Percentiles rank a stretch among this genome's conserved stretches.
Conservation (phyloP, 2,329 filamentous ascomycete genomes). For the Tolypocladium inflatum region DNA sequence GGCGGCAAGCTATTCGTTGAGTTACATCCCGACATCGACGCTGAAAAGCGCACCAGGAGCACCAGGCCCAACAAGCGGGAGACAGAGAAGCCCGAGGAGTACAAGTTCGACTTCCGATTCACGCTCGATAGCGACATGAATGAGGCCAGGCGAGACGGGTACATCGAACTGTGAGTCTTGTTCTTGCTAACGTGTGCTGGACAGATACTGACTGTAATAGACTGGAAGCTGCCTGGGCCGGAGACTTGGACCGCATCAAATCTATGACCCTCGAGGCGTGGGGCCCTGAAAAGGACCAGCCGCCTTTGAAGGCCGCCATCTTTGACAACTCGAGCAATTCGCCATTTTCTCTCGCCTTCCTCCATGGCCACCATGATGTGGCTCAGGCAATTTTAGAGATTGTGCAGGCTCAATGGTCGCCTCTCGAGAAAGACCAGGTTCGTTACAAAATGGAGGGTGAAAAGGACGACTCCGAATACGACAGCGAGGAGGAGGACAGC, state of each 20-base stretch:
- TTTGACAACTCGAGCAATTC: slow-evolving; percentile 38
- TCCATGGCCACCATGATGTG: slow-evolving; percentile 53
- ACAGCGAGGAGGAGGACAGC: slow-evolving; percentile 20
- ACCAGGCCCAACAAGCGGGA: background rate
- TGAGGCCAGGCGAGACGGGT: slow-evolving; percentile 44
- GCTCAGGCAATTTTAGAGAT: slow-evolving; percentile 63
- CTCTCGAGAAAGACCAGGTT: slow-evolving; percentile 39
- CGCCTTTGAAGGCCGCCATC: slow-evolving; percentile 56
- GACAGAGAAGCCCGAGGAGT: slow-evolving; percentile 24
- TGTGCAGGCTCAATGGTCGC: slow-evolving; percentile 56
- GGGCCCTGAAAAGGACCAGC: slow-evolving; percentile 40
- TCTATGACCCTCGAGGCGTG: slow-evolving; percentile 51
- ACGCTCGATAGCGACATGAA: slow-evolving; percentile 42
- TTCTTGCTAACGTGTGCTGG: background rate
- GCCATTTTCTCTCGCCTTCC: slow-evolving; percentile 60
- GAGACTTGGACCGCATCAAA: slow-evolving; percentile 59
- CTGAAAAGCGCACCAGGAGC: slow-evolving; percentile 5
- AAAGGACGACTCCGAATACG: slow-evolving; percentile 24
- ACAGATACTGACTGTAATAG: slow-evolving; percentile 19
- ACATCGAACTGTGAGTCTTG: slow-evolving; percentile 49
- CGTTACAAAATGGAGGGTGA: slow-evolving; percentile 36
- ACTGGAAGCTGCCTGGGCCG: slow-evolving; percentile 65
- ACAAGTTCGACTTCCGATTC: slow-evolving; percentile 43
- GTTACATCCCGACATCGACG: slow-evolving; percentile 45
- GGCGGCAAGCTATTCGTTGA: slow-evolving; percentile 60